These are phyloP conservation scores for Shiraia sp. DNA, from an alignment of 2,329 filamentous ascomycete species.

Conservation along the genomic window DNA sequence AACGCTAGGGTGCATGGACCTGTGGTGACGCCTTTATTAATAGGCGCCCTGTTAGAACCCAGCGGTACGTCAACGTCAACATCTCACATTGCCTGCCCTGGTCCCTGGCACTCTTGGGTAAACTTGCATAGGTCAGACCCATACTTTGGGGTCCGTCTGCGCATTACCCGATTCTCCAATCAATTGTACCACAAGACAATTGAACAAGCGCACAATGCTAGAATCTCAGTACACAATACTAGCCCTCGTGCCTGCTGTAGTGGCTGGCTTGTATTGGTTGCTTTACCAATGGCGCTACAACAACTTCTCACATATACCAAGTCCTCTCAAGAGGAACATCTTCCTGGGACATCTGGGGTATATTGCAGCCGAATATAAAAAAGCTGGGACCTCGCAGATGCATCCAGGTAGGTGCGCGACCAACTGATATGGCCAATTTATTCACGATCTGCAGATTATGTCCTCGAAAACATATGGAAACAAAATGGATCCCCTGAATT, in stretches of 20 bases:
- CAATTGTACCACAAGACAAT: background rate
- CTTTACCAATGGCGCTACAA: conserved; percentile 33
- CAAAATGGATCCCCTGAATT: conserved; percentile 31
- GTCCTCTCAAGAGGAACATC: conserved; percentile 23
- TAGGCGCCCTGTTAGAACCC: no score
- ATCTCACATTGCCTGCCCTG: background rate
- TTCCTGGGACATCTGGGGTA: conserved; percentile 32
- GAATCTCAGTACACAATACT: conserved; percentile 20
- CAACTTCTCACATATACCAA: conserved; percentile 27
- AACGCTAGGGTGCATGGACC: no score
- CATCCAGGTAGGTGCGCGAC: conserved; percentile 29
- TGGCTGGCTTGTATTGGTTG: conserved; percentile 21
- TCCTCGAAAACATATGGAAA: conserved; percentile 33
- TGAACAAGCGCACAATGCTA: conserved; percentile 13
- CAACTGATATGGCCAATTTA: background rate
- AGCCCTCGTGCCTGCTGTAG: conserved; percentile 21
- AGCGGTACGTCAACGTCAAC: no score
- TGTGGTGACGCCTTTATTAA: no score
- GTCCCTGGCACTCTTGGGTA: no score
- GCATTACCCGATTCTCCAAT: background rate
- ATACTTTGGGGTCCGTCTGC: background rate
- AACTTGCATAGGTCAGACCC: background rate
- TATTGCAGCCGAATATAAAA: conserved; percentile 31
- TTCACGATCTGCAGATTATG: conserved; percentile 30
- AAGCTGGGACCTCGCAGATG: conserved; percentile 23